A percentile compares a stretch with the other conserved stretches of the same genome.
These are phyloP conservation scores for Picochlorum sp. DNA, from an alignment of 139 green algal genomes.

Conservation along the genomic window DNA sequence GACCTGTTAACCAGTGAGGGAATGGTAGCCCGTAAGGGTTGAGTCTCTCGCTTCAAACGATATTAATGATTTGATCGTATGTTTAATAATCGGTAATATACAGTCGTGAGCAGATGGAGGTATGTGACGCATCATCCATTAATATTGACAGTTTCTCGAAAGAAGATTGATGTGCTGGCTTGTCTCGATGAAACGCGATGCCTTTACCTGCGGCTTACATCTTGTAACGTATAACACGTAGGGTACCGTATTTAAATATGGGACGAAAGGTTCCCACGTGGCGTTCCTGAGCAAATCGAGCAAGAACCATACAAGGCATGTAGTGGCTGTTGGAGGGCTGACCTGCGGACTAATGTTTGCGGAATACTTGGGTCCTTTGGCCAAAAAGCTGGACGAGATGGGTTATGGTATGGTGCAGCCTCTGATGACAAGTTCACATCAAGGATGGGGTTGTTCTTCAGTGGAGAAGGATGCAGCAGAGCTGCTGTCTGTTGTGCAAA, in stretches of 20 bases:
- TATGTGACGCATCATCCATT: too few relatives aligned
- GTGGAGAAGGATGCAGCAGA: slow-evolving; percentile 60
- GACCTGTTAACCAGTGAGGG: too few relatives aligned
- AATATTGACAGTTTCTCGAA: too few relatives aligned
- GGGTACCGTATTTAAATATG: slow-evolving; percentile 37
- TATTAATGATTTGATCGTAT: too few relatives aligned
- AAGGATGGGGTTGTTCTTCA: slow-evolving; percentile 44
- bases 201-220: too few relatives aligned
- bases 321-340: slow-evolving; percentile 46
- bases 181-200: too few relatives aligned
- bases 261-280: slow-evolving; percentile 12
- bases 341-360: slow-evolving; percentile 49
- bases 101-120: too few relatives aligned
- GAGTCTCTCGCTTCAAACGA: too few relatives aligned
- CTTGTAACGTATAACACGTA: slow-evolving; percentile 16
- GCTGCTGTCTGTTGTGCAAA: not conserved
- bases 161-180: too few relatives aligned
- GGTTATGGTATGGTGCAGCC: slow-evolving; percentile 42
- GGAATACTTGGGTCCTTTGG: slow-evolving; percentile 30
- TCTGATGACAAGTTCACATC: slow-evolving; percentile 39
- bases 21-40: too few relatives aligned
- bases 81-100: too few relatives aligned
- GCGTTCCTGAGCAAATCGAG: slow-evolving; percentile 19
- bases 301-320: not conserved
- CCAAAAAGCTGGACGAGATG: not conserved